Evolutionary conservation across 2,329 filamentous ascomycete genomes (phyloP).

Genomic region (Stachybotrys chlorohalonatus): DNA sequence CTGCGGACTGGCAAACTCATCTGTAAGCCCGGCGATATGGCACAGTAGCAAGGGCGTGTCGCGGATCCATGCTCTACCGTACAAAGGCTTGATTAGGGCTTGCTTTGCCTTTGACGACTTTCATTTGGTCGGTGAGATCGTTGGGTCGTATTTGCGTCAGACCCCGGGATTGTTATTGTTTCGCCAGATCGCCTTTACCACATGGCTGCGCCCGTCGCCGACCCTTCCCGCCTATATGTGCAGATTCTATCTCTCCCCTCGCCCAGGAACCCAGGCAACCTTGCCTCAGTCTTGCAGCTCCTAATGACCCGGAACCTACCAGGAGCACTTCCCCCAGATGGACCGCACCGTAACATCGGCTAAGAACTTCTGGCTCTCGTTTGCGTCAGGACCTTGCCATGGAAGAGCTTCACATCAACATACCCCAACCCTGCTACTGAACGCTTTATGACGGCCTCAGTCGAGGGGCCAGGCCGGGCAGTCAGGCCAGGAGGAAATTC

Average conservation of each 20-base stretch:
- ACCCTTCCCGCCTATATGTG: neutral
- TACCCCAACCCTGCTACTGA: neutral
- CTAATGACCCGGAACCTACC: neutral
- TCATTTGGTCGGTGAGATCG: neutral
- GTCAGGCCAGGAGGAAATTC: no score
- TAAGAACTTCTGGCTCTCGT: neutral
- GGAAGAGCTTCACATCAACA: neutral
- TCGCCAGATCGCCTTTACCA: neutral
- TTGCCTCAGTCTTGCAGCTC: neutral
- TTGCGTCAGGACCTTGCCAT: neutral
- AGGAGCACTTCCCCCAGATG: neutral
- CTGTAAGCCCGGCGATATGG: neutral
- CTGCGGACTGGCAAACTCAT: neutral
- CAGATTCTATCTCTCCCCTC: neutral
- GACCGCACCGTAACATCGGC: neutral
- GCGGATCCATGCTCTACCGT: neutral
- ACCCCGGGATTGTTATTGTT: neutral
- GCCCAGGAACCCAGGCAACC: neutral
- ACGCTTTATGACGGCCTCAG: neutral
- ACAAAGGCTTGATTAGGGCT: neutral
- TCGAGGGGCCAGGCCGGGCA: no score
- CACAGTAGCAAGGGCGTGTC: neutral
- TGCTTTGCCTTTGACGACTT: neutral
- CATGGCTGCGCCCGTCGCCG: conserved; percentile 1
- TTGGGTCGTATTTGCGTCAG: neutral